A percentile compares a stretch with the other conserved stretches of the same genome.
These are phyloP conservation scores for Fusarium pininemorale DNA, from an alignment of 2,329 filamentous ascomycete species.

Conservation along the genomic window DNA sequence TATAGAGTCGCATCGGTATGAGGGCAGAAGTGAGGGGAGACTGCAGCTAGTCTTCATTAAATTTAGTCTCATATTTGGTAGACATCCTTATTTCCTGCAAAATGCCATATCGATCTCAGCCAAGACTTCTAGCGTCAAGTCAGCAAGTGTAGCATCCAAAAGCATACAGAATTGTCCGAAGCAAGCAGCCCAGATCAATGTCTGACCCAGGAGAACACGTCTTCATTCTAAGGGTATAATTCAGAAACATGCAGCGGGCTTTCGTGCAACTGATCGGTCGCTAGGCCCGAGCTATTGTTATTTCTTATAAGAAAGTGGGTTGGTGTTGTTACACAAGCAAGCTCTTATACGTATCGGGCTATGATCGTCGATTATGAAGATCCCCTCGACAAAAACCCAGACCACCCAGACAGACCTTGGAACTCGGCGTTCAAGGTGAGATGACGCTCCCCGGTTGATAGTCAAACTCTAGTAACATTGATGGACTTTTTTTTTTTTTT, in stretches of 20 bases:
- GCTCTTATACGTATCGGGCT: conserved; percentile 8
- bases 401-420: not conserved
- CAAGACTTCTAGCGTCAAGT: conserved; percentile 5
- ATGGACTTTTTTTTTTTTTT: not conserved
- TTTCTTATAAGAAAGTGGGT: not conserved
- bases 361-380: conserved; percentile 22
- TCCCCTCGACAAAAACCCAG: conserved; percentile 9
- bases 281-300: conserved; percentile 1
- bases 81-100: conserved; percentile 15
- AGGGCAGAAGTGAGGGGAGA: conserved; percentile 11
- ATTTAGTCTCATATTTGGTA: conserved; percentile 13
- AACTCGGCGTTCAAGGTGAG: not conserved
- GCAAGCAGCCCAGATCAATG: conserved; percentile 3
- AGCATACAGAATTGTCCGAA: not conserved
- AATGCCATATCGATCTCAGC: conserved; percentile 2
- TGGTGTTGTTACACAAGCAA: conserved; percentile 30
- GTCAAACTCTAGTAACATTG: not conserved
- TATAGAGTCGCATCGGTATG: not conserved
- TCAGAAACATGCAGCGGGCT: conserved; percentile 19
- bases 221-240: not conserved
- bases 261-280: conserved; percentile 1
- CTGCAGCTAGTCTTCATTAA: conserved; percentile 10
- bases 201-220: not conserved
- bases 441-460: conserved; percentile 1
- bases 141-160: not conserved